Base-by-base conservation (phyloP, 176 grass and related monocot species). In the Oryza officinalis region DNA sequence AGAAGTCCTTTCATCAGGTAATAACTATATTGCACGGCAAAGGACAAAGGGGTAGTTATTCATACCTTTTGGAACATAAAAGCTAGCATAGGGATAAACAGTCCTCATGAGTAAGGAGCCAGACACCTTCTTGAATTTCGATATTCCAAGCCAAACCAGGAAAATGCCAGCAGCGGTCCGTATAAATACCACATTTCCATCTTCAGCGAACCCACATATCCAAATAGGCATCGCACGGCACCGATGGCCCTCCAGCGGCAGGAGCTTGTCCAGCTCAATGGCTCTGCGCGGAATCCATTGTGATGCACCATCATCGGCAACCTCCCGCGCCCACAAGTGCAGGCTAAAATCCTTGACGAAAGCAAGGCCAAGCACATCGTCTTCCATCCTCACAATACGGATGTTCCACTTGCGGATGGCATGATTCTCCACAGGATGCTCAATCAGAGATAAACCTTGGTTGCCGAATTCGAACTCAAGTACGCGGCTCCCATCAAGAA, bases 131-230 rank as follows among this genome's bases (percentile, higher is more conserved):
- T 57, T 81, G 45, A 81, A 69, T 20, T 69, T 22, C 65, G 57
- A 54, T 1, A 13, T 69, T 14, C 57, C 13, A 1, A 22, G 65
- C 78, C 45, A 81, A 81, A 81, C 30, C 7, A 81, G 0, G 18
- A 69, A 81, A 32, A 81, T 54, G 2, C 78, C 65, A 18, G 50
- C 45, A 31, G 8, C 17, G 5, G 65, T 81, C 25, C 78, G 28
- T 35, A 81, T 30, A 57, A 81, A 81, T 3, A 81, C 65, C 4
- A 18, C 45, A 70, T 69, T 27, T 6, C 78, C 31, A 27, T 81
- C 78, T 46, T 81, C 65, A 18, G 23, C 7, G 6, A 81, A 13
- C 8, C 78, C 78, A 69, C 65, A 70, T 26, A 81, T 81, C 78
- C 65, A 81, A 11, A 81, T 22, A 57, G 65, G 65, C 33, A 69